Evolutionary conservation across 306 rosid species (phyloP).

Genomic region (Sicyos baderoa): DNA sequence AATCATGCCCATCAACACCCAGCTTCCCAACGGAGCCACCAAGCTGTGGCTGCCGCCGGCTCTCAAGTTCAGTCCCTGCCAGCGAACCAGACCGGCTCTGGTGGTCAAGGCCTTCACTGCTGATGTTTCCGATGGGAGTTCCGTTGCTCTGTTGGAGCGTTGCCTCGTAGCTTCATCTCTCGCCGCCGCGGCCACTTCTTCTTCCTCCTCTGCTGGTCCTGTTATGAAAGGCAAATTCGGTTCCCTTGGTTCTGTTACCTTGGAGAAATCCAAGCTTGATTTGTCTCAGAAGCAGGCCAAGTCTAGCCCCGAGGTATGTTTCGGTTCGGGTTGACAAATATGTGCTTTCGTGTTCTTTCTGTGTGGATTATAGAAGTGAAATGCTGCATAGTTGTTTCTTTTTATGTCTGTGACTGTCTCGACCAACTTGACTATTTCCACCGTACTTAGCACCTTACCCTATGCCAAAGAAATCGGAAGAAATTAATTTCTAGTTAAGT

Average conservation of each 20-base stretch:
- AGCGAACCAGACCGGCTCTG: slow-evolving; percentile 12
- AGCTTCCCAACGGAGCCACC: slow-evolving; percentile 21
- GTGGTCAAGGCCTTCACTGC: slow-evolving; percentile 34
- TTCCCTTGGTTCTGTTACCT: slow-evolving; percentile 64
- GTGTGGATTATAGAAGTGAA: not conserved
- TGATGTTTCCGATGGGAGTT: slow-evolving; percentile 29
- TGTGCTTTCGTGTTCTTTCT: not conserved
- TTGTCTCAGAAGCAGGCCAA: slow-evolving; percentile 52
- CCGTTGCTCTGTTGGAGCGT: slow-evolving; percentile 39
- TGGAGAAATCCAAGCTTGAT: slow-evolving; percentile 85
- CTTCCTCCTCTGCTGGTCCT: slow-evolving; percentile 26
- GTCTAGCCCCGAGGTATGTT: slow-evolving; percentile 66
- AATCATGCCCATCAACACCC: slow-evolving; percentile 52
- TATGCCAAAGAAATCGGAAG: too few species aligned
- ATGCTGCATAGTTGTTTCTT: too few species aligned
- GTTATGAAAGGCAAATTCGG: slow-evolving; percentile 74
- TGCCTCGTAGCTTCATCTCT: slow-evolving; percentile 42
- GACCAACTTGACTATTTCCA: too few species aligned
- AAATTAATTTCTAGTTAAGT: too few species aligned
- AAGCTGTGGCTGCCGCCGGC: slow-evolving; percentile 26
- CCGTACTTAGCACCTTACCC: too few species aligned
- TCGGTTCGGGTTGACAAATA: not conserved
- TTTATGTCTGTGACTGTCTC: too few species aligned
- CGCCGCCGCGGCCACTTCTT: slow-evolving; percentile 18
- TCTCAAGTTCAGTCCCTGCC: slow-evolving; percentile 20